Evolutionary conservation across 2,329 filamentous ascomycete genomes (phyloP).

Genomic region (Colletotrichum tamarilloi): DNA sequence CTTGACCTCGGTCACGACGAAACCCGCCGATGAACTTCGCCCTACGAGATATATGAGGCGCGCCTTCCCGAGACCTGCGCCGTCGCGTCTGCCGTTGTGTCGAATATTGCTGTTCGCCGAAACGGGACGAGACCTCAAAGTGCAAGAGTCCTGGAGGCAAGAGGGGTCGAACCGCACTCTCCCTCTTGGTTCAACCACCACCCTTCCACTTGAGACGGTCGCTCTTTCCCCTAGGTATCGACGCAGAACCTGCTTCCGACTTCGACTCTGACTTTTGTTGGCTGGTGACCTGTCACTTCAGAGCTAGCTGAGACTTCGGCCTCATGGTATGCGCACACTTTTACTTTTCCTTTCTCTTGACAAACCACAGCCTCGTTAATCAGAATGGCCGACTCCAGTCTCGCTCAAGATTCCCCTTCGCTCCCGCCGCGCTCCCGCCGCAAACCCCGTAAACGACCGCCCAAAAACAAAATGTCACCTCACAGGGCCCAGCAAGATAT

Average conservation of each 20-base stretch:
- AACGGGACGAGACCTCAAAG: background rate
- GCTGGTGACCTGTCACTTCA: background rate
- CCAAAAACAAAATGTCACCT: constrained; percentile 9
- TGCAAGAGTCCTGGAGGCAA: background rate
- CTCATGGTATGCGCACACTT: constrained; percentile 28
- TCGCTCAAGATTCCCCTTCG: constrained; percentile 24
- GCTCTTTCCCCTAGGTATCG: background rate
- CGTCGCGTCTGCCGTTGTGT: background rate
- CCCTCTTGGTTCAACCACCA: background rate
- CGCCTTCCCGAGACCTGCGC: constrained; percentile 1
- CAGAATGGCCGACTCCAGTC: constrained; percentile 24
- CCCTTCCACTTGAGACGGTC: background rate
- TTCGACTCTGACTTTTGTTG: background rate
- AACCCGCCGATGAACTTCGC: background rate
- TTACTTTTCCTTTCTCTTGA: background rate
- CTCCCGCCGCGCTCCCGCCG: constrained; percentile 17
- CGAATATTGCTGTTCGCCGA: background rate
- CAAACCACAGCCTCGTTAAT: constrained; percentile 7
- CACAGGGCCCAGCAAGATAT: constrained; percentile 13
- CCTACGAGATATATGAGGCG: background rate
- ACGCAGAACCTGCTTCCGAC: background rate
- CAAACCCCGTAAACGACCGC: constrained; percentile 21
- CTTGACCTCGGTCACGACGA: background rate
- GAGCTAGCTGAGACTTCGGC: constrained; percentile 12
- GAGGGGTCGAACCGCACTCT: background rate